Base-by-base conservation (phyloP, 2,329 filamentous ascomycete genomes). In the Hypoxylon sp. region DNA sequence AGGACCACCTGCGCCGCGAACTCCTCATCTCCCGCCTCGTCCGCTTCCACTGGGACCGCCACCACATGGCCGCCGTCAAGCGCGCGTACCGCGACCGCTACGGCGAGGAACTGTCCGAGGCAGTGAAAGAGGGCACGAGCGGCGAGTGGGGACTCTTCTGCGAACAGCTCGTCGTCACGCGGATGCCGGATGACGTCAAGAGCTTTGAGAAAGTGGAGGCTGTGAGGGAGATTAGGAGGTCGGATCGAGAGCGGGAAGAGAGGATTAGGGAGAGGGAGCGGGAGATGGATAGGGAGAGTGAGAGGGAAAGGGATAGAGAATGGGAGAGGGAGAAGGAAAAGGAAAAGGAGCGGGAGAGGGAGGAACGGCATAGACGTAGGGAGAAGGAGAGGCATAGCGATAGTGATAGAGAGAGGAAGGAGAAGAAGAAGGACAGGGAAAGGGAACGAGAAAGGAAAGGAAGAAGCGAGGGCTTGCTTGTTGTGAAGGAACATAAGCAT, bases 21-120 rank as follows among this genome's bases (percentile, higher is more conserved):
- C 83, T 98, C 52, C 88, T 99, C 55, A 97, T 97, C 70, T 94
- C 91, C 2, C 87, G 96, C 1, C 86, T 98, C 1, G 93, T 98
- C 46, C 87, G 96, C 32, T 89, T 95, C 79, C 96, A 98, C 80
- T 98, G 96, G 96, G 94, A 98, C 75, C 87, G 91, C 3, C 81
- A 87, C 69, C 95, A 98, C 80, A 86, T 98, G 81, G 87, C 90
- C 65, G 86, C 87, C 19, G 89, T 98, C 59, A 97, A 97, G 84
- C 81, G 82, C 32, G 92, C 94, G 68, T 99, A 94, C 80, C 86
- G 88, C 62, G 89, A 91, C 68, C 90, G 94, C 67, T 98, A 98
- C 79, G 86, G 87, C 4, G 82, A 86, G 55, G 87, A 91, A 49
- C 85, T 98, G 69, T 89, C 93, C 76, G 89, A 93, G 49, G 93